These are phyloP conservation scores for Candida glucosophila DNA, from an alignment of 1,139 yeast species.

Conservation along the genomic window DNA sequence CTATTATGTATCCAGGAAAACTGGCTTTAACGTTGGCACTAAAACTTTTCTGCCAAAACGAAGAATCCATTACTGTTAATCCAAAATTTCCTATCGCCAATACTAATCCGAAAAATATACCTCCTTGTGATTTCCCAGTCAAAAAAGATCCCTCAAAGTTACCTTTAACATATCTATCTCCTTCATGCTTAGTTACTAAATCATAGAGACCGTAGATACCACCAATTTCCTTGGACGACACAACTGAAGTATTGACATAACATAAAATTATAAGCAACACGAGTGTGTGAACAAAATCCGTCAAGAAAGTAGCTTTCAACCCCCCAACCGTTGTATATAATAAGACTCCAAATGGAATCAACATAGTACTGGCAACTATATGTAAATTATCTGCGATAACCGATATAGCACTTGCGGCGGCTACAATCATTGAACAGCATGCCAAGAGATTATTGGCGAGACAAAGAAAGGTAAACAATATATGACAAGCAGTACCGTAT, in stretches of 20 bases:
- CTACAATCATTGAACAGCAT: constrained; percentile 27
- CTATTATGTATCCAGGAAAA: constrained; percentile 29
- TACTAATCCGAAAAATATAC: constrained; percentile 20
- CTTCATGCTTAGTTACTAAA: constrained; percentile 10
- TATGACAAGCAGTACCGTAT: constrained; percentile 22
- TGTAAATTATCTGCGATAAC: constrained; percentile 25
- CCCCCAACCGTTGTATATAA: constrained; percentile 33
- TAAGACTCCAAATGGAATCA: constrained; percentile 30
- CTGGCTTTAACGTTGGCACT: constrained; percentile 25
- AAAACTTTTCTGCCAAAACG: constrained; percentile 28
- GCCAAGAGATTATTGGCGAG: constrained; percentile 24
- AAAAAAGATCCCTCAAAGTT: constrained; percentile 25
- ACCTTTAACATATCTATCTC: constrained; percentile 17
- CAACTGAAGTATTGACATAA: constrained; percentile 18
- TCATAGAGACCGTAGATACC: constrained; percentile 22
- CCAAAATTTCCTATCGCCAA: constrained; percentile 23
- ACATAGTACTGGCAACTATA: constrained; percentile 22
- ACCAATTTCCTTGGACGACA: constrained; percentile 18
- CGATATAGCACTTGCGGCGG: constrained; percentile 27
- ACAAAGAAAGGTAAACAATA: constrained; percentile 22
- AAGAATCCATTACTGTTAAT: constrained; percentile 21
- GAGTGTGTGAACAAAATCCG: constrained; percentile 28
- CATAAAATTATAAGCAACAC: constrained; percentile 22
- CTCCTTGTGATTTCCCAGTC: constrained; percentile 26
- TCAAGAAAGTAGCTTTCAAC: constrained; percentile 30